These are phyloP conservation scores for Knoxdaviesia capensis DNA, from an alignment of 2,329 filamentous ascomycete species.

Conservation along the genomic window DNA sequence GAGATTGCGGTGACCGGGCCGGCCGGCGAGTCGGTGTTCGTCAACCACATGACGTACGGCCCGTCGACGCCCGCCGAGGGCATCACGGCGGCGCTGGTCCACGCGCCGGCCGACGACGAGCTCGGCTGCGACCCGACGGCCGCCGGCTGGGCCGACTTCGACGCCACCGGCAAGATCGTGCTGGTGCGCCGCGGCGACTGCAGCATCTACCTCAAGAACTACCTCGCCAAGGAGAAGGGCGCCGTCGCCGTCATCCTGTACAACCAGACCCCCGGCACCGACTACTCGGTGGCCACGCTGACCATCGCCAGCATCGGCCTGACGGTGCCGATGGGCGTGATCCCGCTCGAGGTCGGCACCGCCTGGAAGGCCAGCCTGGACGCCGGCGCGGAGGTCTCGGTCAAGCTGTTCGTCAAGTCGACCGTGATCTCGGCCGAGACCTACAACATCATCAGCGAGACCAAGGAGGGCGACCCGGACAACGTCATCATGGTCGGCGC, in stretches of 20 bases:
- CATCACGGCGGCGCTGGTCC: constrained; percentile 16
- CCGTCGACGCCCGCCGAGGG: constrained; percentile 18
- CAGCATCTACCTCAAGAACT: constrained; percentile 21
- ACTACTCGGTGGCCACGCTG: constrained; percentile 29
- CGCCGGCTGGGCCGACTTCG: constrained; percentile 22
- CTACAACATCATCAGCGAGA: constrained; percentile 22
- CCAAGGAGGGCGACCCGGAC: constrained; percentile 19
- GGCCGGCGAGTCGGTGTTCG: constrained; percentile 20
- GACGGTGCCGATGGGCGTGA: constrained; percentile 16
- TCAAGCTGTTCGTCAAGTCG: constrained; percentile 16
- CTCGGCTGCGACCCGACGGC: constrained; percentile 19
- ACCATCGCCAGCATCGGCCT: constrained; percentile 17
- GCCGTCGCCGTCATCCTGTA: constrained; percentile 33
- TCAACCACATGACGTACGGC: constrained; percentile 24
- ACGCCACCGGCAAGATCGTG: constrained; percentile 21
- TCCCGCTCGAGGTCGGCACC: constrained; percentile 14
- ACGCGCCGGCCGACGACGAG: constrained; percentile 15
- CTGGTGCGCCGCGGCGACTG: constrained; percentile 24
- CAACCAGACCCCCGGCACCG: constrained; percentile 32
- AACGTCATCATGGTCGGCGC: constrained; percentile 22
- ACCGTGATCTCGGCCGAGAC: constrained; percentile 15
- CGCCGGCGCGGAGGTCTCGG: constrained; percentile 13
- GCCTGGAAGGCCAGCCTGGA: constrained; percentile 15
- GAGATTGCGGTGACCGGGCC: constrained; percentile 23
- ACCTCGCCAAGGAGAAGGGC: constrained; percentile 20